phyloP scores from a whole-genome alignment of 2,329 filamentous ascomycete genomes.

The Exophiala lecanii-corni region DNA sequence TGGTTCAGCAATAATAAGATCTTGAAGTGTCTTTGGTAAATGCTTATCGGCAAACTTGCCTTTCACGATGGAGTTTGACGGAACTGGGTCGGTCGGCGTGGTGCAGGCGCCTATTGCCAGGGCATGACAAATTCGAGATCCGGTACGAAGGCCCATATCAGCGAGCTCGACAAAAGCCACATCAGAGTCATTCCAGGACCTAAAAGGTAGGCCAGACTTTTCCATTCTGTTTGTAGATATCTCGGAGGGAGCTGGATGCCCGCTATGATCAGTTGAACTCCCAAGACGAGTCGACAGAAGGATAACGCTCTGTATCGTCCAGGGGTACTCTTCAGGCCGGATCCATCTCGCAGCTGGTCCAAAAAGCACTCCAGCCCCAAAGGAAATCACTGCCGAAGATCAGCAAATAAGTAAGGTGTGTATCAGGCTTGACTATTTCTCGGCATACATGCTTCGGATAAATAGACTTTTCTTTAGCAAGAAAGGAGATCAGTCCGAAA shows the following conservation, averaged over 20 bases:
- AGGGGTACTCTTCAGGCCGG: slow-evolving; percentile 68
- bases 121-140: slow-evolving; percentile 67
- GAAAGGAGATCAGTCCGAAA: slow-evolving; percentile 84
- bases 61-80: slow-evolving; percentile 86
- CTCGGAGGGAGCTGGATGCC: slow-evolving; percentile 81
- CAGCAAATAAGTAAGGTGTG: slow-evolving; percentile 14
- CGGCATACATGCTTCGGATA: slow-evolving; percentile 83
- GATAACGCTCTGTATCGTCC: slow-evolving; percentile 56
- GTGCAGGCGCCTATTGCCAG: slow-evolving; percentile 77
- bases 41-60: slow-evolving; percentile 89
- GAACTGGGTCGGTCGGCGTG: slow-evolving; percentile 80
- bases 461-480: slow-evolving; percentile 88
- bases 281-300: slow-evolving; percentile 79
- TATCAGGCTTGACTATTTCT: slow-evolving; percentile 34
- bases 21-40: slow-evolving; percentile 72
- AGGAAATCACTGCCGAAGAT: slow-evolving; percentile 68
- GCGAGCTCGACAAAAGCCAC: slow-evolving; percentile 75
- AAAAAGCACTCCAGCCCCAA: slow-evolving; percentile 71
- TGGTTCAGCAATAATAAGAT: slow-evolving; percentile 75
- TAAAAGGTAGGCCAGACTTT: slow-evolving; percentile 65
- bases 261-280: slow-evolving; percentile 80
- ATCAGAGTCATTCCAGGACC: slow-evolving; percentile 79
- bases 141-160: slow-evolving; percentile 72
- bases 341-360: slow-evolving; percentile 74
- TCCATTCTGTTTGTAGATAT: slow-evolving; percentile 74